Base-by-base conservation (phyloP, 1,284 basidiomycete genomes). In the Irpex sp. region DNA sequence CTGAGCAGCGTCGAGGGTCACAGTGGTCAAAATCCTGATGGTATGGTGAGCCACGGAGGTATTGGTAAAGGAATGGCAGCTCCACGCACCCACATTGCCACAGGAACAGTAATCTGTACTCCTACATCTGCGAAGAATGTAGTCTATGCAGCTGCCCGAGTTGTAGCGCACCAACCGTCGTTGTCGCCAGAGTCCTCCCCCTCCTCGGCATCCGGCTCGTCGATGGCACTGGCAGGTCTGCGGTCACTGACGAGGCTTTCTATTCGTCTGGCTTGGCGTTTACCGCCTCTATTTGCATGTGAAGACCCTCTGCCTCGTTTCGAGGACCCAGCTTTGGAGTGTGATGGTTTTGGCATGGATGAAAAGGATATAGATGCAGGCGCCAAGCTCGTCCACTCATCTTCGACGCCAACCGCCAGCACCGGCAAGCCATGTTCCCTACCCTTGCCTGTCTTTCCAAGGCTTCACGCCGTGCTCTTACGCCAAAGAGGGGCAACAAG, bases 11-110 rank as follows among this genome's bases (percentile, higher is more conserved):
- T 59, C 88, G 88, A 0, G 97, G 96, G 75, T 99, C 96, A 74
- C 97, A 98, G 74, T 98, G 97, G 72, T 94, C 91, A 75, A 99
- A 98, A 74, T 98, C 97, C 94, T 95, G 21, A 1, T 13, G 56
- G 21, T 3, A 47, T 46, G 9, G 8, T 58, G 33, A 63, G 47
- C 26, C 49, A 17, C 26, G 2, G 26, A 26, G 2, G 4, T 26
- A 26, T 26, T 26, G 26, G 26, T 2, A 31, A 31, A n/a, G 43
- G 21, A 36, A 35, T 43, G 21, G 3, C 26, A 26, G 36, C 17
- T 43, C 19, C 31, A 65, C 63, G 59, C n/a, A 65, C 63, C 63
- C 63, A 65, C 63, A 65, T 65, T 17, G 63, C 63, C 7, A 65
- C 63, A 9, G 63, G 60, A 9, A 65, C 63, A 36, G 61, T 60